phyloP scores from a whole-genome alignment of 2,329 filamentous ascomycete genomes.

The Hypoxylon sp. region DNA sequence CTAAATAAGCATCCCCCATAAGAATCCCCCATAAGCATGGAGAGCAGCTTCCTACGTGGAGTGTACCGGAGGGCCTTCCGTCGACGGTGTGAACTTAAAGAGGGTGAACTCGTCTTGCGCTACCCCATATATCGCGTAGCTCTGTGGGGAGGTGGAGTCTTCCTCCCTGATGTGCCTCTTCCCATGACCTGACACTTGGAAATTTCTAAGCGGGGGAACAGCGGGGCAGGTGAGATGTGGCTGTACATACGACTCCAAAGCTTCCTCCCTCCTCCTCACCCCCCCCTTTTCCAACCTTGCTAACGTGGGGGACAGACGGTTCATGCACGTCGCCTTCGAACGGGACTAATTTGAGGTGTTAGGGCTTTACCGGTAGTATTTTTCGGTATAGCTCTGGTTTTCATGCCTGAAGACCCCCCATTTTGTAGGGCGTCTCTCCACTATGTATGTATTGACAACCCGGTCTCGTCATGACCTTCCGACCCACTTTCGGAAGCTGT shows the following conservation, averaged over 20 bases:
- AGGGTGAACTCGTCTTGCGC: slow-evolving; percentile 1
- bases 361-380: slow-evolving; percentile 1
- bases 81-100: slow-evolving; percentile 7
- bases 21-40: slow-evolving; percentile 2
- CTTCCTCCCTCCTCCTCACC: neutral
- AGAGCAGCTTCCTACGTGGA: slow-evolving; percentile 32
- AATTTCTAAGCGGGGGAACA: slow-evolving; percentile 27
- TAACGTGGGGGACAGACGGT: slow-evolving; percentile 23
- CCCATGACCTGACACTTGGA: slow-evolving; percentile 31
- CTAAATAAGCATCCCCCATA: too few species aligned
- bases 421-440: neutral
- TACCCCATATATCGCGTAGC: slow-evolving; percentile 32
- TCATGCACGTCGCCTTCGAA: slow-evolving; percentile 14
- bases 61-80: slow-evolving; percentile 31
- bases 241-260: slow-evolving; percentile 10
- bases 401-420: neutral
- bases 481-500: neutral
- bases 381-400: neutral
- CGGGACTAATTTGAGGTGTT: slow-evolving; percentile 2
- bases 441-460: neutral
- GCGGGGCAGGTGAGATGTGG: slow-evolving; percentile 18
- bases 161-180: neutral
- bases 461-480: neutral
- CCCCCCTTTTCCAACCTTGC: neutral
- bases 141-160: slow-evolving; percentile 31